Evolutionary conservation across 2,329 filamentous ascomycete genomes (phyloP).

Genomic region (Juglanconis oblonga): DNA sequence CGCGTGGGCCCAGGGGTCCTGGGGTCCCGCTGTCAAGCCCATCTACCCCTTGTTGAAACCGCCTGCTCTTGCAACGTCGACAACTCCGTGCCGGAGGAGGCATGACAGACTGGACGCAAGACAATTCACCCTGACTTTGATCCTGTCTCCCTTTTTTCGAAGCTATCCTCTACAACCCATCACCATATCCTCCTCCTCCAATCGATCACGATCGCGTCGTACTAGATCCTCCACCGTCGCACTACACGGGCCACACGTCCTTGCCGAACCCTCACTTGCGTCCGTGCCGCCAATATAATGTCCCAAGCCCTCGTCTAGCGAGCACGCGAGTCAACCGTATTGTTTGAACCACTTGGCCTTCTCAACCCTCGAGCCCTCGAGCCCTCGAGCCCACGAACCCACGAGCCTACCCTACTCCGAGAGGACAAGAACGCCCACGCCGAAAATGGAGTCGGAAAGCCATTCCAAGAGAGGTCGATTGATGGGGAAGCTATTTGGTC

Average conservation of each 20-base stretch:
- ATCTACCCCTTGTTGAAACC: not conserved
- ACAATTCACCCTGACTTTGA: conserved; percentile 1
- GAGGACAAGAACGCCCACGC: not conserved
- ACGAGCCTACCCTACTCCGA: not conserved
- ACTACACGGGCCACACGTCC: not conserved
- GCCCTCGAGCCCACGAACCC: not conserved
- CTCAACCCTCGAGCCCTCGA: not conserved
- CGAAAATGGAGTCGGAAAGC: conserved; percentile 15
- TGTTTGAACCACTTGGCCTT: not conserved
- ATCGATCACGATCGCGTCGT: conserved; percentile 15
- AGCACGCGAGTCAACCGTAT: conserved; percentile 13
- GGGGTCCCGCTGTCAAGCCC: not conserved
- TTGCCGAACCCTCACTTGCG: not conserved
- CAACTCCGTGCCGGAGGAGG: not conserved
- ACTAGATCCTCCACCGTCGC: conserved; percentile 7
- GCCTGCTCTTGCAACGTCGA: not conserved
- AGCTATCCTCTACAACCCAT: not conserved
- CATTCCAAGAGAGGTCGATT: conserved; percentile 47
- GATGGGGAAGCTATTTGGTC: conserved; percentile 61
- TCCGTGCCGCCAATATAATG: conserved; percentile 6
- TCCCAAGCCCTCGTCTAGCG: conserved; percentile 9
- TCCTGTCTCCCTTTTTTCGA: not conserved
- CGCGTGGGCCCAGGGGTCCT: not conserved
- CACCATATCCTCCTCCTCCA: not conserved
- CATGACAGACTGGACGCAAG: conserved; percentile 1